These are phyloP conservation scores for Cymbidium sinense DNA, from an alignment of 106 monocot species.

Conservation along the genomic window DNA sequence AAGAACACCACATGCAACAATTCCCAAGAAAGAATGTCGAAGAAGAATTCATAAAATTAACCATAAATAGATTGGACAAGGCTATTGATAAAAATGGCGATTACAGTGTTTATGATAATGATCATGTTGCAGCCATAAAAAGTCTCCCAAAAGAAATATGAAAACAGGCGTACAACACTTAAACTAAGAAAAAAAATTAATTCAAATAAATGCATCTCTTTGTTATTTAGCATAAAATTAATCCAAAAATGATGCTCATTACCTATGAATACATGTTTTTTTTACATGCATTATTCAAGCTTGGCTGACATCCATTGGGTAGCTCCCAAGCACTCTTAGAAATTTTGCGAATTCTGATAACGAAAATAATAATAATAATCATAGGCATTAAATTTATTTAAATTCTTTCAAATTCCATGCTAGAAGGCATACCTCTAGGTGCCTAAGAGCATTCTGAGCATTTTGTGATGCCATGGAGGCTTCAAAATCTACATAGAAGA, in stretches of 20 bases:
- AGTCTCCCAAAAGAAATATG: no score
- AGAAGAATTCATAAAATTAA: no score
- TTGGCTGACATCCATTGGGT: constrained; percentile 62
- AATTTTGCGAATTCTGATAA: constrained; percentile 63
- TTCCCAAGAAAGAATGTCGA: no score
- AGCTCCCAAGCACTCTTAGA: constrained; percentile 81
- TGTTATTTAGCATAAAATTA: neutral
- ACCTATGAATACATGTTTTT: neutral
- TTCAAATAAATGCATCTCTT: neutral
- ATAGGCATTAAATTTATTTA: neutral
- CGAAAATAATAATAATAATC: neutral
- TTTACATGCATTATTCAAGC: constrained; percentile 15
- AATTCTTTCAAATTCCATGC: neutral
- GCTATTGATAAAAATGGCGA: no score
- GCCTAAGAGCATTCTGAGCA: constrained; percentile 86
- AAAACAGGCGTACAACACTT: neutral
- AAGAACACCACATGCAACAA: no score
- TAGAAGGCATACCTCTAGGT: constrained; percentile 53
- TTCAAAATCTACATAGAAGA: constrained; percentile 96
- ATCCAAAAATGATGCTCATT: neutral
- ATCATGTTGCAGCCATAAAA: no score
- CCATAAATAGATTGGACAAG: no score
- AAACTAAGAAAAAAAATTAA: neutral
- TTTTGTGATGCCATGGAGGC: constrained; percentile 80
- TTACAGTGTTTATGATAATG: no score